Base-by-base conservation (phyloP, 257 asterid genomes). In the Coffea eugenioides region DNA sequence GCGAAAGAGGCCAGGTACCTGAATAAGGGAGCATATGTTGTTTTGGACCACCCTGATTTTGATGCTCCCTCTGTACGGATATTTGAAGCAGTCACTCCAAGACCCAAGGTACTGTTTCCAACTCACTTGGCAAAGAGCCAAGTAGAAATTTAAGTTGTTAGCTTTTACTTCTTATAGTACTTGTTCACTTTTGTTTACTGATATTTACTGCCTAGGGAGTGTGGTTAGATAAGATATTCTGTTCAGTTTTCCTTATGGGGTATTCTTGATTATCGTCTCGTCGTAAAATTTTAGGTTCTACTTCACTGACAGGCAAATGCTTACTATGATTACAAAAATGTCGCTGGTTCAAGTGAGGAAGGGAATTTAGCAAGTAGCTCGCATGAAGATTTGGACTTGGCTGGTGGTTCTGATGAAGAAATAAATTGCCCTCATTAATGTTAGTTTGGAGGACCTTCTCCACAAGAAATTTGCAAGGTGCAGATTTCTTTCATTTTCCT, bases 71-170 rank as follows among this genome's bases (percentile, higher is more conserved):
- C 54, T 81, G 94, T 91, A 80, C 96, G 74, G 77, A 91, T 91
- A 86, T 96, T 94, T 79, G 97, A 91, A 78, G 99, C 99, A 73
- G 88, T 95, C 83, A 82, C 92, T 81, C 99, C 99, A 59, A 91
- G 99, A 80, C 97, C 99, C 31, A 87, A 89, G 99, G 99, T 95
- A 73, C 82, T 31, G 5, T 48, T 74, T 79, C 77, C 71, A 67
- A 57, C 73, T 51, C 51, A 65, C 51, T 69, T 23, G 25, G 21
- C 48, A 66, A 34, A 64, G 2, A 43, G 45, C 34, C 27, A 13
- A 68, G 25, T 39, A 7, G 67, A 74, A 54, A 36, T 27, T 23
- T 23, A 71, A 14, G n/a, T 9, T 71, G n/a, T 20, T 52, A 23
- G 57, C 59, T 21, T 46, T 31, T 51, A 14, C 39, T 34, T 46